These are phyloP conservation scores for Ceratocystis albifundus DNA, from an alignment of 2,329 filamentous ascomycete genomes.

Conservation along the genomic window DNA sequence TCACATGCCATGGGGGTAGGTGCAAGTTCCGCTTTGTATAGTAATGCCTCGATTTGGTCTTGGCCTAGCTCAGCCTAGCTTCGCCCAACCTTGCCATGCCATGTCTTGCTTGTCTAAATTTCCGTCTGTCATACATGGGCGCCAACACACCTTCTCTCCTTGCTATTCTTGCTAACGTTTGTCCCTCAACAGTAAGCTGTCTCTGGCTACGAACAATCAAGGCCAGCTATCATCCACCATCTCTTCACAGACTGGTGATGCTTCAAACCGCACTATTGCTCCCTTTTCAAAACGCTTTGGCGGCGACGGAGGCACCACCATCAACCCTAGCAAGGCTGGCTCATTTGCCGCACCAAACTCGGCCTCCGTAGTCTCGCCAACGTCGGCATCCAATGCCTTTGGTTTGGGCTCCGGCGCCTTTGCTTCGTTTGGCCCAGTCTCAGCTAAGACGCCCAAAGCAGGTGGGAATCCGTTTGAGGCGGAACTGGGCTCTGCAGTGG, in stretches of 20 bases:
- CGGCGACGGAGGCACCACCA: constrained; percentile 42
- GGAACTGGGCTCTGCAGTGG: constrained; percentile 41
- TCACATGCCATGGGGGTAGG: not conserved
- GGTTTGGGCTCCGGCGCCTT: constrained; percentile 91
- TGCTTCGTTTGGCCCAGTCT: constrained; percentile 60
- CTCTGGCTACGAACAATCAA: constrained; percentile 62
- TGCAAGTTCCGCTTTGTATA: too few species aligned
- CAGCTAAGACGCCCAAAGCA: constrained; percentile 74
- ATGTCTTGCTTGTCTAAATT: too few species aligned
- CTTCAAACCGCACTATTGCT: constrained; percentile 49
- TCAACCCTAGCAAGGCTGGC: constrained; percentile 65
- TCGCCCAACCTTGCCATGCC: not conserved
- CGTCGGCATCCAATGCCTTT: constrained; percentile 71
- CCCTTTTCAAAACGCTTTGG: constrained; percentile 63
- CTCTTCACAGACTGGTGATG: constrained; percentile 35
- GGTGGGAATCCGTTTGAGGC: constrained; percentile 70
- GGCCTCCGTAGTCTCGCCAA: constrained; percentile 61
- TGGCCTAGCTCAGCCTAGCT: not conserved
- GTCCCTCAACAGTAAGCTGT: constrained; percentile 61
- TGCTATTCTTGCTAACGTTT: not conserved
- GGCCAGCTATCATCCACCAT: constrained; percentile 42
- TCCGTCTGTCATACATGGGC: too few species aligned
- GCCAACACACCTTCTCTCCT: not conserved
- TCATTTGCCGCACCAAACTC: constrained; percentile 67
- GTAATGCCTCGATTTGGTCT: not conserved